Evolutionary conservation across 805 yeast species (phyloP), one percentile per base, ranked within the genome.

Genomic region (Suhomyces tanzawaensis): DNA sequence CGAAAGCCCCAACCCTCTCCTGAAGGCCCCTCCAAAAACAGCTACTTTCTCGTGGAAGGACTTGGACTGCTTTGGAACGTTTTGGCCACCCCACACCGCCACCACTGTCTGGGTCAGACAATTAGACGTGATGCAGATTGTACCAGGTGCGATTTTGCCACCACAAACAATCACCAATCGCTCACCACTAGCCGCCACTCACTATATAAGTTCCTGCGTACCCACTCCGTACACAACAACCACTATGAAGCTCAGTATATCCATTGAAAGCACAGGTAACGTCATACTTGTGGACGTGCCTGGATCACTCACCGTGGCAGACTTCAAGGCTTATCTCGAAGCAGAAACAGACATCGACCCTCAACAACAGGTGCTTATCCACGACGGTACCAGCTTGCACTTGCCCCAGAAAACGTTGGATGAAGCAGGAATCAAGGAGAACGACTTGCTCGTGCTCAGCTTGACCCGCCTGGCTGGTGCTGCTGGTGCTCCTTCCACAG

Each of bases 241-340:
- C n/a, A n/a, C 12, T 16, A 51, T 51, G 55, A 48, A 45, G 21
- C 29, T 56, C 15, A 49, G 50, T 7, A 42, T 56, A n/a, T 44
- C 57, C 9, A 29, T 43, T 16, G 50, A 51, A 16, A 14, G 41
- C n/a, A 47, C 41, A 21, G 60, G 55, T 18, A 53, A 50, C 8
- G 51, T 62, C 3, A 40, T 66, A n/a, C 34, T 60, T 3, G 71
- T 85, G 1, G 95, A 88, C 36, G 72, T 87, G 4, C 74, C 86
- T 3, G 75, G 65, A 1, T 83, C 81, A 11, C 72, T 88, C 68
- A 56, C 78, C 0, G 55, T 88, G 7, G 67, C 58, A 11, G 96
- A 89, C 55, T 72, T 90, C 47, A 71, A 76, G 42, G 95, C 91
- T 0, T 79, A 82, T 46, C 53, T 89, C 7, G 82, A 81, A 43